Evolutionary conservation across 495 filamentous ascomycete genomes (phyloP).

Genomic region (Schizothecium vesticola): DNA sequence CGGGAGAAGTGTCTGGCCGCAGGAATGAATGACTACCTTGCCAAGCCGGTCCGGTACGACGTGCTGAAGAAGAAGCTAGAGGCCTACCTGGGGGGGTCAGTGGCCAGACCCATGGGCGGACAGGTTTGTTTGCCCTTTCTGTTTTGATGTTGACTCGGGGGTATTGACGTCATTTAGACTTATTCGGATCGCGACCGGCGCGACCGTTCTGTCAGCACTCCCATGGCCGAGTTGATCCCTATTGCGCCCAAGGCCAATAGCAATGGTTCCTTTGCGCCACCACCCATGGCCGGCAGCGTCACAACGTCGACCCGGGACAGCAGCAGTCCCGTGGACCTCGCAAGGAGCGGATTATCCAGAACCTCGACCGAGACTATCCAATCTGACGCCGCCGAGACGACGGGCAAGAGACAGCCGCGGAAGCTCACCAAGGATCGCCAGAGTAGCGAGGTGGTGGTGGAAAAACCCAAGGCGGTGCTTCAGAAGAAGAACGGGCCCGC

Average conservation of each 20-base stretch:
- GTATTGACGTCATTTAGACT: neutral
- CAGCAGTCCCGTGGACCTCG: neutral
- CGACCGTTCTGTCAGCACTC: neutral
- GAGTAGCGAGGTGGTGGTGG: neutral
- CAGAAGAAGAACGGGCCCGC: constrained; percentile 6
- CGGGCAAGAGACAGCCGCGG: constrained; percentile 1
- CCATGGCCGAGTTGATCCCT: neutral
- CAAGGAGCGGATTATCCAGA: neutral
- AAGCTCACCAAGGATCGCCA: constrained; percentile 7
- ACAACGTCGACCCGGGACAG: neutral
- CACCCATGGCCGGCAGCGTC: neutral
- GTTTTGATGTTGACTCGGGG: neutral
- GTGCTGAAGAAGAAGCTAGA: constrained; percentile 73
- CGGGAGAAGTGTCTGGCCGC: constrained; percentile 86
- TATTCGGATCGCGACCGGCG: neutral
- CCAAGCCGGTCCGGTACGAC: constrained; percentile 76
- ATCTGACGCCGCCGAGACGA: constrained; percentile 2
- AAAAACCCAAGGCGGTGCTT: constrained; percentile 6
- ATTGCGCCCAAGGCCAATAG: neutral
- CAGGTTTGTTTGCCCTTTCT: constrained; percentile 3
- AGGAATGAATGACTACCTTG: constrained; percentile 94
- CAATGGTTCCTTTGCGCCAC: neutral
- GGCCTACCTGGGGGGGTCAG: constrained; percentile 40
- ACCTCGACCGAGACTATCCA: constrained; percentile 2
- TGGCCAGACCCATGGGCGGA: constrained; percentile 9